Conservation (phyloP, 2,329 filamentous ascomycete genomes). For the Paecilomyces niveus region DNA sequence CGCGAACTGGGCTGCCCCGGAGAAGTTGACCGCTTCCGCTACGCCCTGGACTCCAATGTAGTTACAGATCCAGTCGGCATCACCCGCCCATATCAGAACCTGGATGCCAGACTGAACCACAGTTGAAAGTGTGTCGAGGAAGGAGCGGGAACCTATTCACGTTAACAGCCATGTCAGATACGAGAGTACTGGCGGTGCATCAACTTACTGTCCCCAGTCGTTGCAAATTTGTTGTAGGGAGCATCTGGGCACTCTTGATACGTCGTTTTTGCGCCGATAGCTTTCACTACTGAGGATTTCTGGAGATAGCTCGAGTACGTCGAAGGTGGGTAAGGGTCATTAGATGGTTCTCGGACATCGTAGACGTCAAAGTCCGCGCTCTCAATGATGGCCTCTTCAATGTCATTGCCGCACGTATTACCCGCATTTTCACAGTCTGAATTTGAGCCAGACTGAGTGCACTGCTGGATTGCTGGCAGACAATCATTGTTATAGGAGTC, state of each 20-base stretch:
- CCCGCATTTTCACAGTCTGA: constrained; percentile 14
- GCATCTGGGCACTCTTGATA: neutral
- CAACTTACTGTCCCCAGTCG: neutral
- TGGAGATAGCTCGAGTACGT: constrained; percentile 39
- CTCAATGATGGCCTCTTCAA: constrained; percentile 28
- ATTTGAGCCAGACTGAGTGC: neutral
- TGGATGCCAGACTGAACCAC: neutral
- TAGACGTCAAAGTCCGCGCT: constrained; percentile 33
- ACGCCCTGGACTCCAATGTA: neutral
- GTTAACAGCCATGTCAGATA: neutral
- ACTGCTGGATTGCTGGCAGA: neutral
- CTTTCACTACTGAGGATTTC: constrained; percentile 13
- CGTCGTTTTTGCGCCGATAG: neutral
- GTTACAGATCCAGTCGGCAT: neutral
- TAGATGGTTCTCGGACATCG: constrained; percentile 35
- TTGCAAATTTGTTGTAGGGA: neutral
- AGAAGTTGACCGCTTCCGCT: neutral
- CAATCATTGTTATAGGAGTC: neutral
- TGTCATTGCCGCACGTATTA: constrained; percentile 26
- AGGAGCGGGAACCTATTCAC: neutral
- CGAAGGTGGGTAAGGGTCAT: constrained; percentile 32
- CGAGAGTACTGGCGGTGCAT: neutral
- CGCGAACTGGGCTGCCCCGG: neutral
- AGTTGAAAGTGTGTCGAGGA: neutral
- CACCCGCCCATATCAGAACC: neutral